Evolutionary conservation across 345 rosid genomes (phyloP), one percentile per base, ranked within the genome.

Genomic region (Cardiospermum halicacabum): DNA sequence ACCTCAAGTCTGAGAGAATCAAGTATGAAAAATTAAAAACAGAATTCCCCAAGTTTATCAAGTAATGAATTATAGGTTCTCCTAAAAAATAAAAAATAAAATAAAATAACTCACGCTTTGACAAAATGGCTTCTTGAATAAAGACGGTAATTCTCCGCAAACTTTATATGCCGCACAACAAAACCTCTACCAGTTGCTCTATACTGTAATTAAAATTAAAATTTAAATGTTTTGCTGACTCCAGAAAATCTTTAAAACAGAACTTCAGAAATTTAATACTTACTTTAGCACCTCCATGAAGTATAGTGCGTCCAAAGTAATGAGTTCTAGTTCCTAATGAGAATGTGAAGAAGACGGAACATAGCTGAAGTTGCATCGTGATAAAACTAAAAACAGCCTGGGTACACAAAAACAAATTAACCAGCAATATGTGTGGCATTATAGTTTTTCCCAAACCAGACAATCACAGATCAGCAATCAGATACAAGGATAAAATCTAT

Each of bases 211-310:
- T 68, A 16, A 58, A 65, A 70, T 62, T 67, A 60, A 53, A 68
- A 66, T 2, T 19, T 69, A 66, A 70, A 56, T 69, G 28, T 56
- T 43, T 25, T 51, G 39, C 21, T 15, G 19, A 58, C 64, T 37
- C n/a, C 53, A 48, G 34, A 28, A 56, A 37, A 42, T 9, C 30
- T 67, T 58, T 65, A 12, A 2, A 25, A 43, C 4, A 49, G 47
- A 58, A 54, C 51, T 30, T 28, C 16, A 57, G 30, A 65, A 65
- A 56, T 10, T 9, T 54, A 51, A 69, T 18, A 51, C 70, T 56
- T 82, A 94, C 99, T 75, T 89, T 91, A 64, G 99, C 99, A 72
- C 99, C 99, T 64, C 99, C 99, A 47, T 94, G 99, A 71, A 94
- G 97, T 54, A 94, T 89, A 53, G 99, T 94, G 45, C 99, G 96